Base-by-base conservation (phyloP, 148 eudicot species). In the Euryodendron excelsum region DNA sequence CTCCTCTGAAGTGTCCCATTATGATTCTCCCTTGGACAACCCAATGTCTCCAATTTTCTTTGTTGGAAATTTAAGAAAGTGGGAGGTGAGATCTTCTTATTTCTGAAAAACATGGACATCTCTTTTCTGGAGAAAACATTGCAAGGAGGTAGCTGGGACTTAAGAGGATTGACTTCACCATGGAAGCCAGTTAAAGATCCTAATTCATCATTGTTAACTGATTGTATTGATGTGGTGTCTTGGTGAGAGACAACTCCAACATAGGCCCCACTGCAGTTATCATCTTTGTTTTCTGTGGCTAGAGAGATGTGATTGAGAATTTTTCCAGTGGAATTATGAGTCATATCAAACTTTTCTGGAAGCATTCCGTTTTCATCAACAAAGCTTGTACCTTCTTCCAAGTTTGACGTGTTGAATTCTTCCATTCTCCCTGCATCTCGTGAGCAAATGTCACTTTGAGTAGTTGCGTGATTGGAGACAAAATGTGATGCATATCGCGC, bases 91-190 rank as follows among this genome's bases (percentile, higher is more conserved):
- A 89, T 73, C 65, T 85, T 88, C 80, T 82, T 90, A 81, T 74
- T 84, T 80, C 45, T 84, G 53, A 89, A 86, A 85, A 89, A 96
- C 47, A 60, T 82, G 67, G 91, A 83, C 98, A 96, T 96, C 77
- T 80, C 91, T 82, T 88, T 93, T 80, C 85, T 91, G 36, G 91
- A 91, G 86, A 96, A 87, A 73, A 90, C 74, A 76, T 90, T 85
- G 58, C 65, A 75, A 56, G 99, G 97, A 69, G 99, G 99, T 52
- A 90, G 23, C 84, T 96, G 99, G 56, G 90, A 87, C 78, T 80
- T 79, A 66, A 93, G 78, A 60, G 99, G 99, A 69, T 88, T 81
- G 71, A 96, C 84, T 68, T 82, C 84, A 60, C 13, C 44, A 14
- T 67, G 48, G 71, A 81, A 79, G 25, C 61, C 74, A 3, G 68